Evolutionary conservation across 148 eudicot genomes (phyloP), one percentile per base, ranked within the genome.

Genomic region (Arctostaphylos glauca): DNA sequence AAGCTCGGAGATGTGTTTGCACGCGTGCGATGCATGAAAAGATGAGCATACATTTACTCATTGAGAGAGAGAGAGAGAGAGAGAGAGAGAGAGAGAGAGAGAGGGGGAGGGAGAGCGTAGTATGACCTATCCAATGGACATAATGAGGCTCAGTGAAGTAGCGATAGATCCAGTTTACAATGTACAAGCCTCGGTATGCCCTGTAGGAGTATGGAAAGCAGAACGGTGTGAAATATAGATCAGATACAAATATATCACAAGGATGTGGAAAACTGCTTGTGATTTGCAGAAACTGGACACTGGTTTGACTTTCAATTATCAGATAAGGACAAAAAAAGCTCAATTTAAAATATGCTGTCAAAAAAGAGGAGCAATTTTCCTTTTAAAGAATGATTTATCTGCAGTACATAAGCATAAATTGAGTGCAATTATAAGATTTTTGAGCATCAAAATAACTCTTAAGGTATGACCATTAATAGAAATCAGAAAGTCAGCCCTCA

Each of bases 91-190:
- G 56, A 79, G 53, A 80, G 84, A 85, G 81, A 76, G 83, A 58
- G n/a, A n/a, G n/a, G n/a, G n/a, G n/a, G n/a, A n/a, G n/a, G 84
- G 68, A 78, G 84, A 66, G 86, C 78, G 70, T 9, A 91, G 56
- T 93, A 21, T 64, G 23, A 96, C 98, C 92, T 85, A 96, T 94
- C 99, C 99, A 96, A 80, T 94, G 98, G 80, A 91, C 90, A 85
- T 82, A 96, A 88, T 93, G 99, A 64, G 98, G 97, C 88, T 96
- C 99, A 5, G 98, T 94, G 90, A 93, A 91, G 95, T 92, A 92
- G 79, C 99, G 99, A 56, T 94, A 96, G 75, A 96, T 87, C 99
- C 99, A 96, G 86, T 96, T 96, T 66, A 96, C 84, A 84, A 96
- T 94, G 90, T 96, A 94, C 14, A 96, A 83, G 67, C 87, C 89